Evolutionary conservation across 495 filamentous ascomycete genomes (phyloP).

Genomic region (Xylaria flabelliformis): DNA sequence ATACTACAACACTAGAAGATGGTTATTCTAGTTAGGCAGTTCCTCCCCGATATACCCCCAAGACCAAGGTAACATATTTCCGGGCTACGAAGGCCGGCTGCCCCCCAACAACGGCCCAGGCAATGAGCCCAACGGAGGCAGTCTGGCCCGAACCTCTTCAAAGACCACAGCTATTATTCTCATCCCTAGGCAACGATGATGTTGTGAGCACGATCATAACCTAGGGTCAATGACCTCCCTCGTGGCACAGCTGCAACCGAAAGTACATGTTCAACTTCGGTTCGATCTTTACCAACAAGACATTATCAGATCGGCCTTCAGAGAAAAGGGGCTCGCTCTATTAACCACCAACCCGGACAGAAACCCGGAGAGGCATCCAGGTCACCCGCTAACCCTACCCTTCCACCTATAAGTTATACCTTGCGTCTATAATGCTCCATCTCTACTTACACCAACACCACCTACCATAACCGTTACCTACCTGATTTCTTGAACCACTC

Average conservation of each 20-base stretch:
- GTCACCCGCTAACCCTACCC: neutral
- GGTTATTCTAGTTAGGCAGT: neutral
- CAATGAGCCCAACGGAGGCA: neutral
- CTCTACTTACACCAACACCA: neutral
- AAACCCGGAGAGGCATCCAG: neutral
- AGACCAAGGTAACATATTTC: neutral
- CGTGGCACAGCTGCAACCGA: neutral
- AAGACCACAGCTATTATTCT: neutral
- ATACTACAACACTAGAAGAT: neutral
- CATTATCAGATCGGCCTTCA: neutral
- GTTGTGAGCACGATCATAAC: neutral
- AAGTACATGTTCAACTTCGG: neutral
- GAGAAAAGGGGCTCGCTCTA: neutral
- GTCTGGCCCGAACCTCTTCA: neutral
- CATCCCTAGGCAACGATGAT: neutral
- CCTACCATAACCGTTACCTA: neutral
- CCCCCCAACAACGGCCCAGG: neutral
- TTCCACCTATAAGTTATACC: constrained; percentile 6
- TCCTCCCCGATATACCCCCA: neutral
- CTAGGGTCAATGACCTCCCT: neutral
- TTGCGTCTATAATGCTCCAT: neutral
- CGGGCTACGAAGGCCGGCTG: neutral
- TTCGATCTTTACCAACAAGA: neutral
- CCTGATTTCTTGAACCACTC: neutral
- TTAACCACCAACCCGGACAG: neutral